Evolutionary conservation across 169 alveolate species (phyloP).

Genomic region (Eimeria praecox): DNA sequence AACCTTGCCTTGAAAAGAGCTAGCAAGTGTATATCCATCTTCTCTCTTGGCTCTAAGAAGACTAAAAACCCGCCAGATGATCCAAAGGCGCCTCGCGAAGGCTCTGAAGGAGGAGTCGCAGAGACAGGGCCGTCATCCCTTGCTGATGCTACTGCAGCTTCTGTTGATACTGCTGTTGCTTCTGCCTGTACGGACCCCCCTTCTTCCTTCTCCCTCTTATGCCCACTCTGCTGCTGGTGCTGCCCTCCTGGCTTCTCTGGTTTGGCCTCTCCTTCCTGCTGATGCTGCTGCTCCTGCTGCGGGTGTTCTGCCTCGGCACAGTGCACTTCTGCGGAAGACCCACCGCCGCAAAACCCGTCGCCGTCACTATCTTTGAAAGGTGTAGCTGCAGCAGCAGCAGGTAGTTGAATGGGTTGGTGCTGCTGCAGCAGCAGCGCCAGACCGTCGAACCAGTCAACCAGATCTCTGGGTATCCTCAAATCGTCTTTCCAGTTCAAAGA

Average conservation of each 20-base stretch:
- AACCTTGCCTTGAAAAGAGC: conserved; percentile 72
- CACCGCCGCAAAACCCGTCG: neutral
- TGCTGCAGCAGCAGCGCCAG: conserved; percentile 75
- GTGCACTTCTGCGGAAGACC: conserved; percentile 16
- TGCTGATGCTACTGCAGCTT: conserved; percentile 35
- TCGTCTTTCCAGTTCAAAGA: conserved; percentile 78
- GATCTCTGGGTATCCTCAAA: conserved; percentile 72
- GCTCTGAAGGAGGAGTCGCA: neutral
- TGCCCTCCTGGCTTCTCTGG: neutral
- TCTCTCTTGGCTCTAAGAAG: conserved; percentile 69
- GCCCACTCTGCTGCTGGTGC: conserved; percentile 23
- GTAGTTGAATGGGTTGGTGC: neutral
- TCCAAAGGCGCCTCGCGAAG: conserved; percentile 8
- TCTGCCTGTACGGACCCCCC: neutral
- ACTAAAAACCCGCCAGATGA: conserved; percentile 36
- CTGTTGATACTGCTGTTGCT: conserved; percentile 10
- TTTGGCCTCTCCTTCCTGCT: neutral
- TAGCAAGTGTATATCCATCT: conserved; percentile 64
- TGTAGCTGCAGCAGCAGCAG: conserved; percentile 34
- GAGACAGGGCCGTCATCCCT: neutral
- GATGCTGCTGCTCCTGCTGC: conserved; percentile 55
- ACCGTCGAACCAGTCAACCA: conserved; percentile 80
- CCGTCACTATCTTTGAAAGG: neutral
- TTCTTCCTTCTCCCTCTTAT: conserved; percentile 1
- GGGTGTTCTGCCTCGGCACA: neutral